Percentiles rank a stretch among this genome's conserved stretches.
These are phyloP conservation scores for Stagonosporopsis rhizophila DNA, from an alignment of 2,329 filamentous ascomycete species.

Conservation along the genomic window DNA sequence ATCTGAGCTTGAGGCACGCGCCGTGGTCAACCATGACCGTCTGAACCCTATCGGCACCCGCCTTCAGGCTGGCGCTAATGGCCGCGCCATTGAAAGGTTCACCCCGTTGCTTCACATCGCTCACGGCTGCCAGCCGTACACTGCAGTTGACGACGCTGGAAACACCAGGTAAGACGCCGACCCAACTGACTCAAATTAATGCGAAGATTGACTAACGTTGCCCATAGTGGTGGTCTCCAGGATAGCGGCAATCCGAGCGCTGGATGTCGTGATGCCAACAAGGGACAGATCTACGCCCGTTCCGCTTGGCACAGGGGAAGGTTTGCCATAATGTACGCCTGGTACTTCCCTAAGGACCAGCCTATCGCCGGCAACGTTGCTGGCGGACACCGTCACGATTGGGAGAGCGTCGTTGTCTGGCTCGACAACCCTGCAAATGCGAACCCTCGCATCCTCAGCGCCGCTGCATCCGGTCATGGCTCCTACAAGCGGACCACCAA, in stretches of 20 bases:
- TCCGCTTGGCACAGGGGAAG: slow-evolving; percentile 47
- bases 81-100: slow-evolving; percentile 60
- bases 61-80: slow-evolving; percentile 55
- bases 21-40: slow-evolving; percentile 50
- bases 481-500: slow-evolving; percentile 48
- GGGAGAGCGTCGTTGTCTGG: slow-evolving; percentile 61
- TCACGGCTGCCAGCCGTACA: slow-evolving; percentile 67
- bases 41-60: slow-evolving; percentile 61
- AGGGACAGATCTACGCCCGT: slow-evolving; percentile 59
- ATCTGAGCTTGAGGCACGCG: slow-evolving; percentile 34
- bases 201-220: not conserved
- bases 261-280: slow-evolving; percentile 51
- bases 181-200: not conserved
- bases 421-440: slow-evolving; percentile 48
- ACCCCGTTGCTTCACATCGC: slow-evolving; percentile 61
- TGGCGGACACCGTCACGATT: slow-evolving; percentile 61
- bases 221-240: slow-evolving; percentile 51
- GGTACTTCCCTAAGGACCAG: slow-evolving; percentile 58
- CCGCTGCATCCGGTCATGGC: slow-evolving; percentile 60
- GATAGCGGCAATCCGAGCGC: slow-evolving; percentile 49
- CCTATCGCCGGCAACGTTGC: slow-evolving; percentile 46
- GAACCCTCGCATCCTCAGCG: slow-evolving; percentile 53
- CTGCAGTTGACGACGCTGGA: slow-evolving; percentile 63
- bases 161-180: slow-evolving; percentile 57
- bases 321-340: slow-evolving; percentile 60